A percentile compares a stretch with the other conserved stretches of the same genome.
These are phyloP conservation scores for Solioccasus polychromus DNA, from an alignment of 768 basidiomycete species.

Conservation along the genomic window DNA sequence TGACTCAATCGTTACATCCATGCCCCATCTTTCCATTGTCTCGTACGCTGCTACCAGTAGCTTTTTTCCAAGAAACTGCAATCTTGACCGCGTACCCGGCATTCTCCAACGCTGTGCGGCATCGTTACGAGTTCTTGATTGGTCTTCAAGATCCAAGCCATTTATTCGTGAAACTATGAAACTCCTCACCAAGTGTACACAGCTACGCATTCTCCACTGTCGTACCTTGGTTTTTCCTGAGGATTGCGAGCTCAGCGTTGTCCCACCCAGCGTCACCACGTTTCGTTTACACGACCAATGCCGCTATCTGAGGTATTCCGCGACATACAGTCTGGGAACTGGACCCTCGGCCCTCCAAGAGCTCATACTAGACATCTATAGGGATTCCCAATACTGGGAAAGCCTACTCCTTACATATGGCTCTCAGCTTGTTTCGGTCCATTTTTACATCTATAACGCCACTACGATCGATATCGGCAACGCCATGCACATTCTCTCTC, in stretches of 20 bases:
- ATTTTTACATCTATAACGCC: background rate
- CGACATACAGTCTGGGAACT: background rate
- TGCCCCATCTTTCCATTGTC: slow-evolving; percentile 21
- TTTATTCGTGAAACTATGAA: background rate
- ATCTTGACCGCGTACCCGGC: slow-evolving; percentile 17
- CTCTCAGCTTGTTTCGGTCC: slow-evolving; percentile 17
- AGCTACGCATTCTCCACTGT: slow-evolving; percentile 17
- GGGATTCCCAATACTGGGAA: slow-evolving; percentile 1
- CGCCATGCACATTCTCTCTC: slow-evolving; percentile 7
- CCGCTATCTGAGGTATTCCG: background rate
- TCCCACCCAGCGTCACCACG: slow-evolving; percentile 14
- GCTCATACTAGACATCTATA: slow-evolving; percentile 14
- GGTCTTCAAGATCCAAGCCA: background rate
- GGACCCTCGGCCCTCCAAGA: slow-evolving; percentile 13
- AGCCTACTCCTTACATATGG: slow-evolving; percentile 12
- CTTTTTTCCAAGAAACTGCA: background rate
- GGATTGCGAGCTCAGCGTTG: background rate
- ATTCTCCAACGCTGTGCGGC: slow-evolving; percentile 12
- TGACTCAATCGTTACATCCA: slow-evolving; percentile 7
- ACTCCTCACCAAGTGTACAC: slow-evolving; percentile 12
- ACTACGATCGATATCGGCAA: background rate
- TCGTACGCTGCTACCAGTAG: too few species aligned
- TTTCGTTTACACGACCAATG: slow-evolving; percentile 6
- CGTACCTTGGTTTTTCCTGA: slow-evolving; percentile 9
- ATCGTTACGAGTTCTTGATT: slow-evolving; percentile 14